Evolutionary conservation across 1,284 basidiomycete species (phyloP).

Genomic region (Bjerkandera adusta): DNA sequence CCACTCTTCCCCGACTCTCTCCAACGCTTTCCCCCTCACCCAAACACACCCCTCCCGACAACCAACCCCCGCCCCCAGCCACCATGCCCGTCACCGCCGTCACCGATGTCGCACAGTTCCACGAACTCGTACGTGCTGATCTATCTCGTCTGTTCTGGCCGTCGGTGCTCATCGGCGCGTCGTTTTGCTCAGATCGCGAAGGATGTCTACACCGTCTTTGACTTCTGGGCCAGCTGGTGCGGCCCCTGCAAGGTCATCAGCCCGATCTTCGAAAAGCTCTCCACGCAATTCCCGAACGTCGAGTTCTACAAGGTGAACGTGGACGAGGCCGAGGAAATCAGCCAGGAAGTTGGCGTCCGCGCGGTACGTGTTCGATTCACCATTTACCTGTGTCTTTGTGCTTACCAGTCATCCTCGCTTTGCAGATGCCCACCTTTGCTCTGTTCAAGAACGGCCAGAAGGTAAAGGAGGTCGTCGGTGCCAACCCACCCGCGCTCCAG

Average conservation of each 20-base stretch:
- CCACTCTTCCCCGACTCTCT: too few relatives aligned
- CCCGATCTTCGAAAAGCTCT: conserved; percentile 76
- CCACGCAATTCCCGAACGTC: conserved; percentile 47
- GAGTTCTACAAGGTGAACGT: conserved; percentile 85
- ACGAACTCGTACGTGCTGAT: conserved; percentile 11
- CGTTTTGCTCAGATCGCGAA: conserved; percentile 49
- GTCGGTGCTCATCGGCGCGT: background rate
- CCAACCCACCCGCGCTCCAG: conserved; percentile 38
- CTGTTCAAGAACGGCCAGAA: conserved; percentile 70
- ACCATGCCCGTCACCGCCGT: conserved; percentile 16
- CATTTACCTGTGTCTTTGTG: background rate
- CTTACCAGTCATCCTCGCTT: conserved; percentile 2
- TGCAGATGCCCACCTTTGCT: conserved; percentile 75
- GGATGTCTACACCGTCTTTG: conserved; percentile 62
- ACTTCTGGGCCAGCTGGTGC: conserved; percentile 80
- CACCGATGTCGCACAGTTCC: conserved; percentile 15
- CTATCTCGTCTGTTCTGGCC: background rate
- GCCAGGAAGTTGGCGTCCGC: conserved; percentile 69
- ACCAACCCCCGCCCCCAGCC: background rate
- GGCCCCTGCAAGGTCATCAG: conserved; percentile 78
- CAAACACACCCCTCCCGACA: background rate
- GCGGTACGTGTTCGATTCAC: conserved; percentile 52
- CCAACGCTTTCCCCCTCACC: too few relatives aligned
- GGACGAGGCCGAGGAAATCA: conserved; percentile 54
- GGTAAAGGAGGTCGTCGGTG: conserved; percentile 63